Evolutionary conservation across 2,329 filamentous ascomycete genomes (phyloP).

Genomic region (Penicillium digitatum): DNA sequence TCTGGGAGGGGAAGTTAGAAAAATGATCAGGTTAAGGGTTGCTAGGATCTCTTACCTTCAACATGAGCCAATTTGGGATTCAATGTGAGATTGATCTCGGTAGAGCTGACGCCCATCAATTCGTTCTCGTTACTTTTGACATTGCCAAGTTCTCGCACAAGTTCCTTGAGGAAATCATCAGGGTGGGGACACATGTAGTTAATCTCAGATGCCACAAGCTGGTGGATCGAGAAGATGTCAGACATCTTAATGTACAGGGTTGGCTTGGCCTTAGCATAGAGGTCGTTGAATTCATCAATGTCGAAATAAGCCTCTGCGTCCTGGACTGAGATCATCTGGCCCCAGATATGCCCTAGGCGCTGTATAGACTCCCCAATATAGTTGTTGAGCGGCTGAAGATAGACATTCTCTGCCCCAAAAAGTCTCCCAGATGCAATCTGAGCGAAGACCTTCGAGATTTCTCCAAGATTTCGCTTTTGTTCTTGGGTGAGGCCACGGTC

Average conservation of each 20-base stretch:
- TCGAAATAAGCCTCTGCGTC: constrained; percentile 90
- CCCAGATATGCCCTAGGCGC: constrained; percentile 70
- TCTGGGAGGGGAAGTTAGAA: constrained; percentile 49
- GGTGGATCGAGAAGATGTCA: constrained; percentile 95
- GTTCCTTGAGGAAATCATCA: constrained; percentile 85
- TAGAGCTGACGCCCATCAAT: constrained; percentile 77
- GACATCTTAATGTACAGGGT: constrained; percentile 99
- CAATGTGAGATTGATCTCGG: constrained; percentile 85
- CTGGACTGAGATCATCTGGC: constrained; percentile 73
- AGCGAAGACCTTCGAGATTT: constrained; percentile 85
- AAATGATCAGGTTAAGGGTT: not conserved
- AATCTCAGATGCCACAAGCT: constrained; percentile 75
- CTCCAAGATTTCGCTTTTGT: constrained; percentile 85
- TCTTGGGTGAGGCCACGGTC: constrained; percentile 84
- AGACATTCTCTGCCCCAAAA: constrained; percentile 92
- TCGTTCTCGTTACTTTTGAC: constrained; percentile 96
- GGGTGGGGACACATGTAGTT: constrained; percentile 70
- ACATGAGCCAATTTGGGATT: constrained; percentile 85
- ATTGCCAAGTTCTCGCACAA: constrained; percentile 88
- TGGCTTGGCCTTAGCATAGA: constrained; percentile 93
- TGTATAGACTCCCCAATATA: constrained; percentile 84
- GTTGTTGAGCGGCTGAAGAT: constrained; percentile 88
- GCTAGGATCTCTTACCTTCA: constrained; percentile 52
- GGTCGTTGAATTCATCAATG: constrained; percentile 97
- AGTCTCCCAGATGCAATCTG: constrained; percentile 84